Percentiles rank a stretch among this genome's conserved stretches.
Evolutionary conservation across 1,139 yeast species (phyloP).

Genomic region (Sugiyamaella neomexicana): DNA sequence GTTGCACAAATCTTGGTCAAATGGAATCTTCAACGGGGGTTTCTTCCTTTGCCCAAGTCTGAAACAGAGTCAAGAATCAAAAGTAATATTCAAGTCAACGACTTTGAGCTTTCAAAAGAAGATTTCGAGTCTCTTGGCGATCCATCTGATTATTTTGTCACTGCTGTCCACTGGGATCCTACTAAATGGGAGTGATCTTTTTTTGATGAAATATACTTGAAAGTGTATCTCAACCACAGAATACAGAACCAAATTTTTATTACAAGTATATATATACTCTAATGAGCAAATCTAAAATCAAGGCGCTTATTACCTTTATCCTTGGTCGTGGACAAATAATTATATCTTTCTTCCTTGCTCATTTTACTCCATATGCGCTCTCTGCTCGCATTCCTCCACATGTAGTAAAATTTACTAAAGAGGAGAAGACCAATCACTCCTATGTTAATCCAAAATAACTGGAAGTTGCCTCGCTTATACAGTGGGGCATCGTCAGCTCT

Average conservation of each 20-base stretch:
- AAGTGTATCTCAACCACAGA: not conserved
- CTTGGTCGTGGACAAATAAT: conserved; percentile 46
- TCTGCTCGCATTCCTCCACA: conserved; percentile 48
- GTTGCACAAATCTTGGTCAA: conserved; percentile 49
- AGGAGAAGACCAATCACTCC: conserved; percentile 33
- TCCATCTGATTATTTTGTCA: conserved; percentile 13
- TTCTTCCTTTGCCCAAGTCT: conserved; percentile 59
- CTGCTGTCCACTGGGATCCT: conserved; percentile 19
- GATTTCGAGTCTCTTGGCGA: conserved; percentile 21
- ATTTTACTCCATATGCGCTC: conserved; percentile 50
- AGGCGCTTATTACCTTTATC: conserved; percentile 60
- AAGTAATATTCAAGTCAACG: conserved; percentile 48
- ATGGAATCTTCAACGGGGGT: conserved; percentile 42
- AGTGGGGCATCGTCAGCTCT: conserved; percentile 57
- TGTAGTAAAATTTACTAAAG: conserved; percentile 44
- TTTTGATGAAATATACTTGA: not conserved
- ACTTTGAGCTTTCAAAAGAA: conserved; percentile 42
- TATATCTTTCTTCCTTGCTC: conserved; percentile 49
- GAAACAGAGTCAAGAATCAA: conserved; percentile 64
- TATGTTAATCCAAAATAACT: conserved; percentile 44
- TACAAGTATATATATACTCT: not conserved
- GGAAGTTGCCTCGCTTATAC: conserved; percentile 56
- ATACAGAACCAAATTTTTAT: not conserved
- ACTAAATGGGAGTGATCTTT: conserved; percentile 15
- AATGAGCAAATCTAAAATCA: conserved; percentile 49